Evolutionary conservation across 345 rosid genomes (phyloP).

Genomic region (Syzygium grande): DNA sequence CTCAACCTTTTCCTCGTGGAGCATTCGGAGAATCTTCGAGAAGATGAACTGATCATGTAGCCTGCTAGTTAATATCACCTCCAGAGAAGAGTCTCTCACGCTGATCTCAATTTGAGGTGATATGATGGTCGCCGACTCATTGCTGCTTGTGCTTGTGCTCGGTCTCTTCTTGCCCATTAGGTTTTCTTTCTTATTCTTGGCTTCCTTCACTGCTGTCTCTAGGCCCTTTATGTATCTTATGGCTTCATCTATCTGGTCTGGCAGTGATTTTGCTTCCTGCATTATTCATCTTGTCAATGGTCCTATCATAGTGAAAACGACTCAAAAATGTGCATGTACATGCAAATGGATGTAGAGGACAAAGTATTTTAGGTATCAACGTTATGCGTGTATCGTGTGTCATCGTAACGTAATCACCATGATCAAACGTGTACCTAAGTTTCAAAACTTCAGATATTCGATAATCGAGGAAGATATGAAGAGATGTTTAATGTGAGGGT

Average conservation of each 20-base stretch:
- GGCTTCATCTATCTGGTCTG: slow-evolving; percentile 51
- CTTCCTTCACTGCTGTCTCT: slow-evolving; percentile 20
- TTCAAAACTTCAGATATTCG: background rate
- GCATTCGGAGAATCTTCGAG: slow-evolving; percentile 26
- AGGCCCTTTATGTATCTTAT: slow-evolving; percentile 28
- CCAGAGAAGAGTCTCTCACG: slow-evolving; percentile 23
- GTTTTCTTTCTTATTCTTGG: slow-evolving; percentile 21
- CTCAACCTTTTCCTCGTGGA: slow-evolving; percentile 28
- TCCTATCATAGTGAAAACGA: background rate
- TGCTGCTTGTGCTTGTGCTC: background rate
- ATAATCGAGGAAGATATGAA: background rate
- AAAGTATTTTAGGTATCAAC: background rate
- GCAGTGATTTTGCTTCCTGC: slow-evolving; percentile 33
- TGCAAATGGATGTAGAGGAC: background rate
- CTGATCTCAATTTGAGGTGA: slow-evolving; percentile 26
- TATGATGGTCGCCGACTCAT: background rate
- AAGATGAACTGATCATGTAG: slow-evolving; percentile 18
- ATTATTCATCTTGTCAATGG: background rate
- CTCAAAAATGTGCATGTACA: background rate
- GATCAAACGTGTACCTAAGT: background rate
- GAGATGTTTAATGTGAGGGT: background rate
- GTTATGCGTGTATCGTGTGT: background rate
- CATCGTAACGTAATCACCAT: background rate
- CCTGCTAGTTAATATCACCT: slow-evolving; percentile 21
- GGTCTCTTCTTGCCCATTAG: slow-evolving; percentile 19